phyloP scores from a whole-genome alignment of 2,329 filamentous ascomycete genomes.

The Shiraia bambusicola region DNA sequence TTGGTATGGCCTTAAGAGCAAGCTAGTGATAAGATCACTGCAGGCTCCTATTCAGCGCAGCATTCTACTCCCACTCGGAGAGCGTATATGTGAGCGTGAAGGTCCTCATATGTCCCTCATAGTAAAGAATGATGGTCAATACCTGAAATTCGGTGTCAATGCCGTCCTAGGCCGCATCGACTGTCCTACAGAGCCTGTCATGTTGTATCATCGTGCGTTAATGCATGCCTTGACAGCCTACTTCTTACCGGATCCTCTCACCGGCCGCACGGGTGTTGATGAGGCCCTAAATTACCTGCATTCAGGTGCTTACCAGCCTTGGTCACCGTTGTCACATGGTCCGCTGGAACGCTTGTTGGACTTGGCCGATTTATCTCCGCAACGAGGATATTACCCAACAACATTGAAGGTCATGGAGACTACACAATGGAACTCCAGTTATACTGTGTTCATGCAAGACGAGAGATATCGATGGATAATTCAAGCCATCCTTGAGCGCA shows the following conservation, averaged over 20 bases:
- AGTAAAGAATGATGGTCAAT: slow-evolving; percentile 42
- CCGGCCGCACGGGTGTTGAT: slow-evolving; percentile 52
- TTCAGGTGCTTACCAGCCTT: slow-evolving; percentile 52
- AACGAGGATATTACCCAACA: slow-evolving; percentile 35
- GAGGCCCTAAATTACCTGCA: slow-evolving; percentile 56
- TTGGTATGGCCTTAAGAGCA: slow-evolving; percentile 61
- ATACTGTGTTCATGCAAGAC: slow-evolving; percentile 33
- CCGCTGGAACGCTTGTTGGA: slow-evolving; percentile 8
- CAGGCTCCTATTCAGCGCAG: slow-evolving; percentile 48
- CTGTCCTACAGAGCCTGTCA: slow-evolving; percentile 57
- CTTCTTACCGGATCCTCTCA: slow-evolving; percentile 59
- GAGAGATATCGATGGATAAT: slow-evolving; percentile 26
- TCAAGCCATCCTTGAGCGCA: slow-evolving; percentile 15
- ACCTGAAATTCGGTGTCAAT: slow-evolving; percentile 58
- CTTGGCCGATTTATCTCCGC: slow-evolving; percentile 43
- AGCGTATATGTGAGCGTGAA: slow-evolving; percentile 28
- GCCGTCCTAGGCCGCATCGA: slow-evolving; percentile 57
- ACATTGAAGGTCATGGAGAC: slow-evolving; percentile 30
- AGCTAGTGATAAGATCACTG: slow-evolving; percentile 56
- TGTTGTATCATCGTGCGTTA: slow-evolving; percentile 59
- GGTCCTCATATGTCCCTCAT: slow-evolving; percentile 48
- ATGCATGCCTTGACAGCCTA: slow-evolving; percentile 64
- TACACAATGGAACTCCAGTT: slow-evolving; percentile 32
- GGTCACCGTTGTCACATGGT: slow-evolving; percentile 16
- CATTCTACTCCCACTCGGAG: slow-evolving; percentile 57